phyloP scores from a whole-genome alignment of 768 basidiomycete genomes.

The Peribolospora baueri region DNA sequence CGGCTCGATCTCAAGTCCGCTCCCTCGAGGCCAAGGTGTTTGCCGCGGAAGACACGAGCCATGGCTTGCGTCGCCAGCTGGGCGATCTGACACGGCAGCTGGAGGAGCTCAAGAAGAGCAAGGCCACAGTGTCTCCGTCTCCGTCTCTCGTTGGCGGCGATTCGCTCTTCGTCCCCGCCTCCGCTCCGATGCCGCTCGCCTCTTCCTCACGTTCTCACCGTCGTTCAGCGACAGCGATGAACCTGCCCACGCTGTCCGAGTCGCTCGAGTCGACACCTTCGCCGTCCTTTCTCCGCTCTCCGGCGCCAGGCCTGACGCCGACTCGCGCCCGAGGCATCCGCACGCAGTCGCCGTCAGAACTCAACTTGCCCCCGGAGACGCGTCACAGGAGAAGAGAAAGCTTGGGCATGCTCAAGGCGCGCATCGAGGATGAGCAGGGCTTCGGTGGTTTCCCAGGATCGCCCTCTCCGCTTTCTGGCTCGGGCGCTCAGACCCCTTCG shows the following conservation, averaged over 20 bases:
- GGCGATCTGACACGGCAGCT: conserved; percentile 42
- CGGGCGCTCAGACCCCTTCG: background rate
- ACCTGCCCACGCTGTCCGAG: no score
- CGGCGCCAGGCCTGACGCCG: no score
- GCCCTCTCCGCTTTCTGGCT: background rate
- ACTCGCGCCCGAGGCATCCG: no score
- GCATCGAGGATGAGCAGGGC: conserved; percentile 49
- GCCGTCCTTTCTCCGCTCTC: no score
- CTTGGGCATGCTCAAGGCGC: conserved; percentile 68
- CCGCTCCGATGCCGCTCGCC: no score
- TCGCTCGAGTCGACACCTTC: no score
- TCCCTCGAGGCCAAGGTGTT: conserved; percentile 47
- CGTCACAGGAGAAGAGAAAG: conserved; percentile 61
- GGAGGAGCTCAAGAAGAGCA: background rate
- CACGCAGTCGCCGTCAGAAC: conserved; percentile 21
- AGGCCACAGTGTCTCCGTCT: conserved; percentile 16
- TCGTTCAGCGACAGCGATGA: no score
- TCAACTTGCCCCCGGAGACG: conserved; percentile 45
- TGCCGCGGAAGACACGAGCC: conserved; percentile 43
- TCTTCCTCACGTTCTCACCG: no score
- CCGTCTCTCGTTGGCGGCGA: conserved; percentile 3
- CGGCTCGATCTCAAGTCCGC: conserved; percentile 54
- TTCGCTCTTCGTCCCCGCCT: no score
- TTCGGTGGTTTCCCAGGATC: background rate
- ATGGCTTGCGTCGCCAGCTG: conserved; percentile 44